Percentiles rank a stretch among this genome's conserved stretches.
Conservation (phyloP, 169 alveolate genomes). For the Plasmodium gonderi region DNA sequence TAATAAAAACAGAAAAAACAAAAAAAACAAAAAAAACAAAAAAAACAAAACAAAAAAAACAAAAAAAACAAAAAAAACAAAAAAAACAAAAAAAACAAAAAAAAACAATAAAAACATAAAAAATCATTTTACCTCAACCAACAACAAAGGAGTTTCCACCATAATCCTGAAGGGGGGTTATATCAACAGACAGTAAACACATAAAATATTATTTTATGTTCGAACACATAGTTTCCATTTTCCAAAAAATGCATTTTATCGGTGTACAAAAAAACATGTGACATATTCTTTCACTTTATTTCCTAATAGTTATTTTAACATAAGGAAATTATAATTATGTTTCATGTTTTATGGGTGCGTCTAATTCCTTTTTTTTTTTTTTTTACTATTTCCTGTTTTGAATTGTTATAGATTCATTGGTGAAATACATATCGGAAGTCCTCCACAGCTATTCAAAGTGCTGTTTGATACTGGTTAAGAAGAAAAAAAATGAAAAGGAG, state of each 20-base stretch:
- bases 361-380: neutral
- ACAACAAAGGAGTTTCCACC: slow-evolving; percentile 50
- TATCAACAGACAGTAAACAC: slow-evolving; percentile 72
- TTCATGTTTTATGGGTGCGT: neutral
- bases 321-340: neutral
- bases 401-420: slow-evolving; percentile 62
- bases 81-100: too few species aligned
- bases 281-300: neutral
- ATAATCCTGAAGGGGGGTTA: slow-evolving; percentile 70
- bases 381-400: slow-evolving; percentile 1
- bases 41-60: neutral
- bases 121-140: slow-evolving; percentile 11
- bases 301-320: neutral
- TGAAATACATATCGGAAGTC: slow-evolving; percentile 82
- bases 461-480: slow-evolving; percentile 81
- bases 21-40: neutral
- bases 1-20: too few species aligned
- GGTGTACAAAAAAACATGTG: neutral
- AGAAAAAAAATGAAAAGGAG: too few species aligned
- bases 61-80: neutral
- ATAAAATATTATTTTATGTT: neutral
- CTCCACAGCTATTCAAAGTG: slow-evolving; percentile 82
- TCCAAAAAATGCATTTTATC: too few species aligned
- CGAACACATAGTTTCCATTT: too few species aligned
- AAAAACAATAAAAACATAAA: too few species aligned